Conservation (phyloP, 1,284 basidiomycete genomes). For the Pseudozyma thailandica region DNA sequence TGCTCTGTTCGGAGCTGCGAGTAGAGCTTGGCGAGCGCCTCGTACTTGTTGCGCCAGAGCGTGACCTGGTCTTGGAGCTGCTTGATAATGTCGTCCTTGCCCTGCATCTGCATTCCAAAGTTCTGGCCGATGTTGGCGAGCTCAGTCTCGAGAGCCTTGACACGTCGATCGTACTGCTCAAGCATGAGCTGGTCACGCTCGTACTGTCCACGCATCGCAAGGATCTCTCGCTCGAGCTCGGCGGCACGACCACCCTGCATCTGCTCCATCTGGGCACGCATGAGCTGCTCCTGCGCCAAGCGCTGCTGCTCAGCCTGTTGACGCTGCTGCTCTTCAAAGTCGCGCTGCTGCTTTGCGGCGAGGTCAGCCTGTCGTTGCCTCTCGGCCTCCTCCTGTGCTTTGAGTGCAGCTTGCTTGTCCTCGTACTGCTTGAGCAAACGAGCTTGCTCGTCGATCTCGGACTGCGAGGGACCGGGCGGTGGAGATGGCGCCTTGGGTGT, state of each 20-base stretch:
- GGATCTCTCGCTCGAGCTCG: conserved; percentile 88
- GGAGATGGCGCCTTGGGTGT: conserved; percentile 57
- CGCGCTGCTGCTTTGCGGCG: conserved; percentile 83
- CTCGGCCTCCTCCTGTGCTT: conserved; percentile 82
- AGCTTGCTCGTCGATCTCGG: conserved; percentile 89
- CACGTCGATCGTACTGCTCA: conserved; percentile 96
- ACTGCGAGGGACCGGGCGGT: conserved; percentile 57
- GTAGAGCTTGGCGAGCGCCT: conserved; percentile 97
- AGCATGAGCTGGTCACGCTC: conserved; percentile 97
- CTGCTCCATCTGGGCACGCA: conserved; percentile 79
- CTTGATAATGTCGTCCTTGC: conserved; percentile 94
- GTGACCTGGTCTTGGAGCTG: conserved; percentile 97
- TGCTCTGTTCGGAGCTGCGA: conserved; percentile 97
- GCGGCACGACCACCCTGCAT: conserved; percentile 72
- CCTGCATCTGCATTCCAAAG: conserved; percentile 84
- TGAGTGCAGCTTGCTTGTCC: conserved; percentile 86
- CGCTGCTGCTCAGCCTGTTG: conserved; percentile 89
- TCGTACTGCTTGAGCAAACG: conserved; percentile 97
- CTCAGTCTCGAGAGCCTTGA: conserved; percentile 95
- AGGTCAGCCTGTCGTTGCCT: conserved; percentile 80
- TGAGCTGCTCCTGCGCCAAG: conserved; percentile 85
- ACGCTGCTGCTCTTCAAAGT: conserved; percentile 89
- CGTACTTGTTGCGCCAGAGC: conserved; percentile 98
- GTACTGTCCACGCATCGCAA: conserved; percentile 94
- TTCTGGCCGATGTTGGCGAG: conserved; percentile 82